These are phyloP conservation scores for Hanseniaspora clermontiae DNA, from an alignment of 805 yeast genomes.

Conservation along the genomic window DNA sequence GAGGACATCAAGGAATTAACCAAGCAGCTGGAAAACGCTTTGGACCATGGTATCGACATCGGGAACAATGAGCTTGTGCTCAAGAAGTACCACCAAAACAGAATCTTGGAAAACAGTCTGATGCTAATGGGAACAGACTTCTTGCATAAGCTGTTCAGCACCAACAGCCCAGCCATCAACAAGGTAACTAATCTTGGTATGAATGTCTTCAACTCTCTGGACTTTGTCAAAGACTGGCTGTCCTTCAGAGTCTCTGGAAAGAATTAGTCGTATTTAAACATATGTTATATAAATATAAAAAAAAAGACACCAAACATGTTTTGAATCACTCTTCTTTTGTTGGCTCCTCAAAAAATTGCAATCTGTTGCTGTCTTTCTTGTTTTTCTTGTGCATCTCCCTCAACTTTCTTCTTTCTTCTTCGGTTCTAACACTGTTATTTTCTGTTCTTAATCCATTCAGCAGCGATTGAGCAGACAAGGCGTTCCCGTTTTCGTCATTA, in stretches of 20 bases:
- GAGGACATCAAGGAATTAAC: slow-evolving; percentile 70
- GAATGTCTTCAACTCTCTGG: slow-evolving; percentile 49
- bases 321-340: not conserved
- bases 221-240: slow-evolving; percentile 39
- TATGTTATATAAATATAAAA: no score
- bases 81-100: slow-evolving; percentile 76
- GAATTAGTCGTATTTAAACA: not conserved
- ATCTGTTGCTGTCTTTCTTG: slow-evolving; percentile 6
- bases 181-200: slow-evolving; percentile 65
- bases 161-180: slow-evolving; percentile 58
- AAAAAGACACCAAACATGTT: no score
- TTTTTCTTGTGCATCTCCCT: slow-evolving; percentile 23
- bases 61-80: slow-evolving; percentile 61
- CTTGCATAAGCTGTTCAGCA: slow-evolving; percentile 72
- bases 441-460: slow-evolving; percentile 47
- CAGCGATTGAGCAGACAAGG: slow-evolving; percentile 42
- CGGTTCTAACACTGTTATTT: slow-evolving; percentile 16
- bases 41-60: slow-evolving; percentile 71
- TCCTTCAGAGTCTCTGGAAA: slow-evolving; percentile 12
- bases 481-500: not conserved
- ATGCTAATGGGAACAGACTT: slow-evolving; percentile 84
- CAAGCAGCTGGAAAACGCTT: slow-evolving; percentile 55
- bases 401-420: slow-evolving; percentile 23
- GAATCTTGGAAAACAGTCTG: slow-evolving; percentile 68
- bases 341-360: slow-evolving; percentile 8